A percentile compares a stretch with the other conserved stretches of the same genome.
Conservation (phyloP, 495 filamentous ascomycete species). For the Hypoxylon subgilvum region DNA sequence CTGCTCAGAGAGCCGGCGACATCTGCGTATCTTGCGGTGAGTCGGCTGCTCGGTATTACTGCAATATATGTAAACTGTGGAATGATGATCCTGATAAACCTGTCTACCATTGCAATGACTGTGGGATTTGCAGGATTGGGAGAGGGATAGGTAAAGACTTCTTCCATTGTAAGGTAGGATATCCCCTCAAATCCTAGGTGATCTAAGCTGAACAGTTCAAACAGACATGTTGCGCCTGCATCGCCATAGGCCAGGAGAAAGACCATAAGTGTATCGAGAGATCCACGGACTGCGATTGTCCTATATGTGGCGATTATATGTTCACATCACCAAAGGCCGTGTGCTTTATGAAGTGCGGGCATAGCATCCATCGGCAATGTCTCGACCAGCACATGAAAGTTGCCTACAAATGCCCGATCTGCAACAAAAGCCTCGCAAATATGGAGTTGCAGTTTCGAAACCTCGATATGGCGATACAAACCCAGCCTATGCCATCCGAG, state of each 20-base stretch:
- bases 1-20: slow-evolving; percentile 81
- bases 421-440: slow-evolving; percentile 89
- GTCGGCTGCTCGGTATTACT: slow-evolving; percentile 89
- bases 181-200: not conserved
- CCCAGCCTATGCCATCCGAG: slow-evolving; percentile 88
- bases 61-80: slow-evolving; percentile 94
- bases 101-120: slow-evolving; percentile 97
- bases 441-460: slow-evolving; percentile 96
- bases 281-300: slow-evolving; percentile 93
- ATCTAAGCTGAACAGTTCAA: slow-evolving; percentile 3
- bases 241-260: slow-evolving; percentile 77
- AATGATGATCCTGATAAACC: slow-evolving; percentile 88
- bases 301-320: slow-evolving; percentile 98
- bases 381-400: slow-evolving; percentile 81
- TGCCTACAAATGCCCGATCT: slow-evolving; percentile 94
- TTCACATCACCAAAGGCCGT: slow-evolving; percentile 90
- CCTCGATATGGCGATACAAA: slow-evolving; percentile 80
- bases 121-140: slow-evolving; percentile 92
- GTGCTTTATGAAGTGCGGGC: slow-evolving; percentile 93
- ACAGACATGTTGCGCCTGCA: slow-evolving; percentile 88
- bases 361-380: slow-evolving; percentile 90
- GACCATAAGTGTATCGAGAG: slow-evolving; percentile 92
- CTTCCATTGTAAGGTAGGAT: slow-evolving; percentile 90
- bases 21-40: slow-evolving; percentile 77
- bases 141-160: slow-evolving; percentile 94